phyloP scores from a whole-genome alignment of 176 grass and related monocot genomes.

The Oryza longistaminata region DNA sequence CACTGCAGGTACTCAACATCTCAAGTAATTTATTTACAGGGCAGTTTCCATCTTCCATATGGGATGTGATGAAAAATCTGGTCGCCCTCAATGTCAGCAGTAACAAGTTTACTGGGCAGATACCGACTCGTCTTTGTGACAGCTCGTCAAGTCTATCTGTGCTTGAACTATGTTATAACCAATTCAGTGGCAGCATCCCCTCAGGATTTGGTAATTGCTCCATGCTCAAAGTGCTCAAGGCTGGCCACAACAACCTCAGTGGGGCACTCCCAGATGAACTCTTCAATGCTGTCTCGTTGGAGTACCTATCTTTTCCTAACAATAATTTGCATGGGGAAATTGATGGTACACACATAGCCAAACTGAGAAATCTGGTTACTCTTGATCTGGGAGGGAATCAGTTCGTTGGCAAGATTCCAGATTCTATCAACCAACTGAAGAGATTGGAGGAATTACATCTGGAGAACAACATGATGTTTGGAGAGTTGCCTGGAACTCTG shows the following conservation, averaged over 20 bases:
- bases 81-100: constrained; percentile 29
- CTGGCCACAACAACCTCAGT: constrained; percentile 23
- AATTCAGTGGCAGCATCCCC: neutral
- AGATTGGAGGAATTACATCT: constrained; percentile 9
- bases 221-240: neutral
- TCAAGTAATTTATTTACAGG: constrained; percentile 27
- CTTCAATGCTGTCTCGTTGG: neutral
- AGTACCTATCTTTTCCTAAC: constrained; percentile 12
- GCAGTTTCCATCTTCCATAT: neutral
- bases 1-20: constrained; percentile 32
- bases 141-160: neutral
- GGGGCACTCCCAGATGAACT: neutral
- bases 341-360: neutral
- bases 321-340: neutral
- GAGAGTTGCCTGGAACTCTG: neutral
- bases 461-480: constrained; percentile 5
- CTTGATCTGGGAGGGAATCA: constrained; percentile 28
- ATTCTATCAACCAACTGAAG: constrained; percentile 9
- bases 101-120: constrained; percentile 26
- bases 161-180: constrained; percentile 6
- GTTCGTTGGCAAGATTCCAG: neutral
- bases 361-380: constrained; percentile 13
- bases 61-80: neutral
- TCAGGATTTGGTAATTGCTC: constrained; percentile 12
- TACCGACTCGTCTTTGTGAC: neutral